Base-by-base conservation (phyloP, 345 rosid genomes). In the Citrus unshiu region DNA sequence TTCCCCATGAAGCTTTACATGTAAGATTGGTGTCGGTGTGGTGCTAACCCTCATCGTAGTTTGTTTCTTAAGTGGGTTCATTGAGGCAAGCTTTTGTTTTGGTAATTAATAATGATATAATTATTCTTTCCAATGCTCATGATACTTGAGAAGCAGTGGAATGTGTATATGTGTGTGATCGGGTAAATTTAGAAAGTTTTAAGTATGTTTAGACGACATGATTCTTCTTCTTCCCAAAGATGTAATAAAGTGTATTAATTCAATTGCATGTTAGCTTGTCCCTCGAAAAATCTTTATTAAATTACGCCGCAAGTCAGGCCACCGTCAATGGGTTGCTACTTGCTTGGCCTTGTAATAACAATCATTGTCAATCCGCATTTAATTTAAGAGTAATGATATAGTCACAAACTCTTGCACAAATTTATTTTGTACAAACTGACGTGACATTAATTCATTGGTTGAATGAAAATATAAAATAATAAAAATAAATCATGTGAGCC, bases 11-110 rank as follows among this genome's bases (percentile, higher is more conserved):
- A 16, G 51, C 79, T 78, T 83, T 56, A 63, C 51, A 22, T 10
- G 80, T 73, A 80, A 82, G 83, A 74, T 4, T 59, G 14, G 76
- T 76, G 87, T 87, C 84, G 88, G 88, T 63, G 32, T 63, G 32
- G 69, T 9, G 68, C 39, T 34, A 29, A 74, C n/a, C 75, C 79
- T 49, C 70, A 73, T 65, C 70, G 27, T n/a, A 4, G 21, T 3
- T 30, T 21, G 21, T 64, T 63, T 19, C 34, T 56, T 13, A 24
- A 35, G 49, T 37, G 73, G 81, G 43, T 40, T 67, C 63, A 64
- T 51, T 51, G 57, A 4, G 21, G 57, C 51, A 43, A 43, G 16
- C 51, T 46, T 12, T 13, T 46, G 51, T 3, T 46, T 12, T 12
- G 5, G 4, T 32, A 32, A 32, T 32, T 32, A 32, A 32, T 32